These are phyloP conservation scores for Dalbergia cochinchinensis DNA, from an alignment of 306 rosid species.

Conservation along the genomic window DNA sequence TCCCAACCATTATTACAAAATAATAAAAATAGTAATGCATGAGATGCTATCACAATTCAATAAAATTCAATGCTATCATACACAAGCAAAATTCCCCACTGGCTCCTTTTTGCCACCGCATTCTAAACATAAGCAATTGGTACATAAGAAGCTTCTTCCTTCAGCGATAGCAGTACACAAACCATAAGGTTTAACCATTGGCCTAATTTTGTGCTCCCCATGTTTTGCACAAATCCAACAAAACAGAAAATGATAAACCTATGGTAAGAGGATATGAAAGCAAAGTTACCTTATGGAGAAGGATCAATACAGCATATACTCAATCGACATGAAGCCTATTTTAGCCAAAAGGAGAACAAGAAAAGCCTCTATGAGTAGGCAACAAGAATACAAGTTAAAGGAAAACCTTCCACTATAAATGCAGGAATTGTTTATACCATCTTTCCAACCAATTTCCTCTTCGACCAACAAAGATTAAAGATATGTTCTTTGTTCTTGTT, in stretches of 20 bases:
- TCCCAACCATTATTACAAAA: constrained; percentile 13
- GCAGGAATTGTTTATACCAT: background rate
- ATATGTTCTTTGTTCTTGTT: background rate
- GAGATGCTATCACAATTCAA: background rate
- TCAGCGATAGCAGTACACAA: constrained; percentile 53
- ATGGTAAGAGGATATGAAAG: background rate
- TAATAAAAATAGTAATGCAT: constrained; percentile 13
- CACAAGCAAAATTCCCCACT: constrained; percentile 65
- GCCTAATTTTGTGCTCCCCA: constrained; percentile 56
- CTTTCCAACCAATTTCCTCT: background rate
- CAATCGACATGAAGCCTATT: background rate
- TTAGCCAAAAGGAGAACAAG: background rate
- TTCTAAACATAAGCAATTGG: constrained; percentile 67
- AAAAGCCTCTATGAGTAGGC: background rate
- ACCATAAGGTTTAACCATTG: constrained; percentile 61
- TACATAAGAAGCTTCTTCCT: constrained; percentile 63
- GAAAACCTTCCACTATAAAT: background rate
- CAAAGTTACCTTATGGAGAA: constrained; percentile 14
- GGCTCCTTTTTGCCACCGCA: constrained; percentile 86
- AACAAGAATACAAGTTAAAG: background rate
- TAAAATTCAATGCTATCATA: constrained; percentile 22
- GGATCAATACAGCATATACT: background rate
- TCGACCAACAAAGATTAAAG: constrained; percentile 9
- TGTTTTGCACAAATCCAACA: constrained; percentile 65
- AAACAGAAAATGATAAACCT: background rate